Conservation (phyloP, 352 stramenopile genomes). For the Phytophthora agathidicida region DNA sequence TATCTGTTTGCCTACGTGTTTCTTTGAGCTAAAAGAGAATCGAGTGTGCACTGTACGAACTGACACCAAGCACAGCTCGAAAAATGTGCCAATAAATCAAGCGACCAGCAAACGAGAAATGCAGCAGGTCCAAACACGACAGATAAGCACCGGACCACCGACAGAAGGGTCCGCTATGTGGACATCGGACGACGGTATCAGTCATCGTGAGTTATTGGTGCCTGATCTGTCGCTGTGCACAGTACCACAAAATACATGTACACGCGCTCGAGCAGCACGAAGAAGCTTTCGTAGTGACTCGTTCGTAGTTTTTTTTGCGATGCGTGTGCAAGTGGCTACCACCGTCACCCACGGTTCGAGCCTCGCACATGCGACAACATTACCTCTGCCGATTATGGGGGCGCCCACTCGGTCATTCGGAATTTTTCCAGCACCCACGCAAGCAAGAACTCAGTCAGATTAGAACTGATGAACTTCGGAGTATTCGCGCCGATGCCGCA, state of each 20-base stretch:
- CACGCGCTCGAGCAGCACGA: neutral
- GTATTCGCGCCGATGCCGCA: slow-evolving; percentile 1
- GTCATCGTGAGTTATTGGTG: too few relatives aligned
- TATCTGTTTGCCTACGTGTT: too few relatives aligned
- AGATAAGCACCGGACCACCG: slow-evolving; percentile 4
- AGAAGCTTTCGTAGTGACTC: neutral
- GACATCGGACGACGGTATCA: slow-evolving; percentile 19
- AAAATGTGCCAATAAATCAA: slow-evolving; percentile 26
- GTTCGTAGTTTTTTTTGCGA: too few relatives aligned
- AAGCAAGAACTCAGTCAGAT: neutral
- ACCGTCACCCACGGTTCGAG: slow-evolving; percentile 8
- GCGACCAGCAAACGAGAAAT: slow-evolving; percentile 12
- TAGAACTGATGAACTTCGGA: slow-evolving; percentile 16
- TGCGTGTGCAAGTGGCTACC: neutral
- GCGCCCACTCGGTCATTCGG: slow-evolving; percentile 5
- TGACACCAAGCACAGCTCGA: too few relatives aligned
- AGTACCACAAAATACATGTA: too few relatives aligned
- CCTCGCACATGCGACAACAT: slow-evolving; percentile 14
- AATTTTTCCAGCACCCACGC: slow-evolving; percentile 9
- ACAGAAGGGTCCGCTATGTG: slow-evolving; percentile 14
- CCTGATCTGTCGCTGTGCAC: too few relatives aligned
- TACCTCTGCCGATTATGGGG: neutral
- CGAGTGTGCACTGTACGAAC: too few relatives aligned
- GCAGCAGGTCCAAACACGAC: slow-evolving; percentile 4
- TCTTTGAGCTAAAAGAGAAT: too few relatives aligned